phyloP scores from a whole-genome alignment of 768 basidiomycete genomes.

The Tremella mesenterica region DNA sequence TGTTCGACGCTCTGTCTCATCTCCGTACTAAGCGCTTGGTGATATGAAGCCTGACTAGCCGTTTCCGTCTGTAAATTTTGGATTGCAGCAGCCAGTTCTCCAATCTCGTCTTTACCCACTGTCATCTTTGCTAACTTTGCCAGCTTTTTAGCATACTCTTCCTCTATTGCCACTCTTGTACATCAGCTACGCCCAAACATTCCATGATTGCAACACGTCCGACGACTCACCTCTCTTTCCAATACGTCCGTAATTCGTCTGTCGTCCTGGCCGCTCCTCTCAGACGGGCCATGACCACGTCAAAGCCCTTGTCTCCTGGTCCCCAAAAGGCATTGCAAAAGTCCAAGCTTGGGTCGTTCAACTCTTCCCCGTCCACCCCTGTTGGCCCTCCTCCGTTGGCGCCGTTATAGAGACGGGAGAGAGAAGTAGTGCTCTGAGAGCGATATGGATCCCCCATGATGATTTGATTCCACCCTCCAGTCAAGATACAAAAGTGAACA shows the following conservation, averaged over 20 bases:
- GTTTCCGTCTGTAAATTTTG: conserved; percentile 75
- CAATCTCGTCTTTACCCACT: conserved; percentile 84
- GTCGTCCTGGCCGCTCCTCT: conserved; percentile 73
- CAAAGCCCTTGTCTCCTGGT: conserved; percentile 70
- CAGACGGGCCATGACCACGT: conserved; percentile 79
- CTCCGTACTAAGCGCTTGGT: conserved; percentile 64
- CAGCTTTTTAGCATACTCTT: conserved; percentile 85
- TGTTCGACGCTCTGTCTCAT: conserved; percentile 67
- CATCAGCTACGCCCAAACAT: background rate
- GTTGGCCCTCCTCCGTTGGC: conserved; percentile 49
- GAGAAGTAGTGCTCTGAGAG: conserved; percentile 38
- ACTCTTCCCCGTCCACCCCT: conserved; percentile 61
- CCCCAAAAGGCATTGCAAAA: conserved; percentile 99
- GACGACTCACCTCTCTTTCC: conserved; percentile 91
- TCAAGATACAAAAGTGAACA: no score
- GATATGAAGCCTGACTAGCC: conserved; percentile 66
- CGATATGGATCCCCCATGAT: conserved; percentile 25
- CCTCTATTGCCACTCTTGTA: conserved; percentile 76
- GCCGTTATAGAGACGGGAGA: conserved; percentile 37
- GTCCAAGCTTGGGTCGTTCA: conserved; percentile 60
- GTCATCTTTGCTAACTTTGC: conserved; percentile 64
- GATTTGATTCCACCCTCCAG: no score
- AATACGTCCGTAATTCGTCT: conserved; percentile 78
- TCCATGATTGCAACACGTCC: background rate
- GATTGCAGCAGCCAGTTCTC: conserved; percentile 71